Evolutionary conservation across 352 stramenopile species (phyloP).

Genomic region (Pythium apleroticum): DNA sequence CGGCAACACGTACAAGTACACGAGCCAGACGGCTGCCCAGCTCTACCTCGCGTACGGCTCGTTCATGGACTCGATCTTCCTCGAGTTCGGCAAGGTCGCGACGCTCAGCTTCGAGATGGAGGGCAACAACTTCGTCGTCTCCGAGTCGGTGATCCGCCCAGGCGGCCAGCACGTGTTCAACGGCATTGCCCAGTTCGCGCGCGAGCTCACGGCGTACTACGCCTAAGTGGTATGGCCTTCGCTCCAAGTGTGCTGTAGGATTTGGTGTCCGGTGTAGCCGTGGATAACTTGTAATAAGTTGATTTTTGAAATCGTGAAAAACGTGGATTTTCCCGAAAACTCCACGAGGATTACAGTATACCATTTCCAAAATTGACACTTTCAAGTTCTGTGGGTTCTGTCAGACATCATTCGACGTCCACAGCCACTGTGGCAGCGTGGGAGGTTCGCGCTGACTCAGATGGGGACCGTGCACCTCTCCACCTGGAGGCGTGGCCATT

Average conservation of each 20-base stretch:
- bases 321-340: too few relatives aligned
- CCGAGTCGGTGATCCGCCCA: conserved; percentile 3
- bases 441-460: not conserved
- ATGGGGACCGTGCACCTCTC: not conserved
- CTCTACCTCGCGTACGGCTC: not conserved
- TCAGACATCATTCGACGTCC: too few relatives aligned
- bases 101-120: conserved; percentile 1
- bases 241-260: too few relatives aligned
- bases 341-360: too few relatives aligned
- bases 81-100: not conserved
- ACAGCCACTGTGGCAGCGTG: not conserved
- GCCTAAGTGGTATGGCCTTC: too few relatives aligned
- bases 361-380: not conserved
- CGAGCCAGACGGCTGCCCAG: conserved; percentile 9
- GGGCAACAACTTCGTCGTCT: not conserved
- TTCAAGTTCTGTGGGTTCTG: not conserved
- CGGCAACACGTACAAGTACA: not conserved
- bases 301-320: not conserved
- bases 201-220: not conserved
- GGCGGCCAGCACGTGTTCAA: conserved; percentile 1
- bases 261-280: too few relatives aligned
- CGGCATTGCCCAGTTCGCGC: conserved; percentile 20
- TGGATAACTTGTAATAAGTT: not conserved
- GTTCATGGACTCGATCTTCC: not conserved
- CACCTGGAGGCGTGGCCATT: not conserved